Percentiles rank a stretch among this genome's conserved stretches.
Evolutionary conservation across 805 yeast species (phyloP).

Genomic region (Pichia thaimueangensis): DNA sequence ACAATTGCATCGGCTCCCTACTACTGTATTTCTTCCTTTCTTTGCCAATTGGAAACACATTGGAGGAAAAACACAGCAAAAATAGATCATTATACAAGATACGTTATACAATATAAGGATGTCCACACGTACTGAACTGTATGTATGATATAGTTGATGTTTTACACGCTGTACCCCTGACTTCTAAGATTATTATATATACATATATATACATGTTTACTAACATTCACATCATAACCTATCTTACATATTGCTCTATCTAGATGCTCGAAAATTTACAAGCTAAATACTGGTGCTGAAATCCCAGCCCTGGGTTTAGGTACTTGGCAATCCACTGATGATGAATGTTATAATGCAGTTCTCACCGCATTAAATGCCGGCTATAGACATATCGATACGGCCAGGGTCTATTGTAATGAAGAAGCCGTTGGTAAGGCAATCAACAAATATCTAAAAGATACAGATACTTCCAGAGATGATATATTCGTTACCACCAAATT

Average conservation of each 20-base stretch:
- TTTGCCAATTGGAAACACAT: no score
- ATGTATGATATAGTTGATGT: no score
- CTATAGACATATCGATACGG: slow-evolving; percentile 74
- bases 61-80: no score
- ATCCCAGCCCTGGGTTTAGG: slow-evolving; percentile 19
- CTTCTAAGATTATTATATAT: no score
- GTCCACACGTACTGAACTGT: no score
- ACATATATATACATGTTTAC: no score
- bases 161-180: no score
- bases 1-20: no score
- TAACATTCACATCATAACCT: neutral
- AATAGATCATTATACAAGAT: no score
- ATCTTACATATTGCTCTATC: neutral
- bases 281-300: slow-evolving; percentile 12
- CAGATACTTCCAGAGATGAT: slow-evolving; percentile 53
- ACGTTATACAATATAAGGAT: no score
- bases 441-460: slow-evolving; percentile 31
- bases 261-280: neutral
- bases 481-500: slow-evolving; percentile 60
- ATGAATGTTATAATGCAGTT: slow-evolving; percentile 52
- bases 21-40: no score
- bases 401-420: slow-evolving; percentile 64
- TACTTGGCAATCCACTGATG: slow-evolving; percentile 21
- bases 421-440: slow-evolving; percentile 54
- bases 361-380: slow-evolving; percentile 57